These are phyloP conservation scores for Gremmenia infestans DNA, from an alignment of 2,329 filamentous ascomycete species.

Conservation along the genomic window DNA sequence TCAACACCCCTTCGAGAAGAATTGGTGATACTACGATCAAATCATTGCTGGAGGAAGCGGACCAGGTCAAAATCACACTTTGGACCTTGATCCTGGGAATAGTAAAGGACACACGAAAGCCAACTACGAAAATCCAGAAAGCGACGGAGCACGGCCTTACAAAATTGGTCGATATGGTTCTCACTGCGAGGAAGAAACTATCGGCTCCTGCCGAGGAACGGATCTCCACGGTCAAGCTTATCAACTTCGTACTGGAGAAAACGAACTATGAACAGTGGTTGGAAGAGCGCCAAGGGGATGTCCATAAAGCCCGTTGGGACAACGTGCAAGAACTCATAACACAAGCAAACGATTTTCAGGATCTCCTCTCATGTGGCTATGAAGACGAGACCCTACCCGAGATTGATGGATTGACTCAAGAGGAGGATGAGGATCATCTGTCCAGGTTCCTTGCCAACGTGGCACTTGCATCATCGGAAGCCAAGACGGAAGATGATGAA, in stretches of 20 bases:
- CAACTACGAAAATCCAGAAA: slow-evolving; percentile 50
- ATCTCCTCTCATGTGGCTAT: slow-evolving; percentile 23
- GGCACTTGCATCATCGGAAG: slow-evolving; percentile 75
- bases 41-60: slow-evolving; percentile 69
- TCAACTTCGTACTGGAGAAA: slow-evolving; percentile 56
- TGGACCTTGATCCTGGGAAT: slow-evolving; percentile 68
- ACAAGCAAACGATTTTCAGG: slow-evolving; percentile 67
- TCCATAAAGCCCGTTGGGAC: slow-evolving; percentile 74
- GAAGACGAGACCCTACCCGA: slow-evolving; percentile 56
- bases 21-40: slow-evolving; percentile 78
- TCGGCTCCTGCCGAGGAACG: slow-evolving; percentile 20
- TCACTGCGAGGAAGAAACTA: slow-evolving; percentile 51
- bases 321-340: slow-evolving; percentile 86
- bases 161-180: slow-evolving; percentile 54
- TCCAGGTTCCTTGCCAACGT: slow-evolving; percentile 86
- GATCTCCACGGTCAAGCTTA: slow-evolving; percentile 29
- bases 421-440: slow-evolving; percentile 58
- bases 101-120: slow-evolving; percentile 45
- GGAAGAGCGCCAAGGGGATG: slow-evolving; percentile 63
- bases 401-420: slow-evolving; percentile 68
- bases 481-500: slow-evolving; percentile 57
- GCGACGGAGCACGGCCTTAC: slow-evolving; percentile 52
- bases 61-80: slow-evolving; percentile 60
- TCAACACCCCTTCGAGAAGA: slow-evolving; percentile 78
- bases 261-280: slow-evolving; percentile 72